Base-by-base conservation (phyloP, 2,329 filamentous ascomycete species). In the Neoarthrinium moseri region DNA sequence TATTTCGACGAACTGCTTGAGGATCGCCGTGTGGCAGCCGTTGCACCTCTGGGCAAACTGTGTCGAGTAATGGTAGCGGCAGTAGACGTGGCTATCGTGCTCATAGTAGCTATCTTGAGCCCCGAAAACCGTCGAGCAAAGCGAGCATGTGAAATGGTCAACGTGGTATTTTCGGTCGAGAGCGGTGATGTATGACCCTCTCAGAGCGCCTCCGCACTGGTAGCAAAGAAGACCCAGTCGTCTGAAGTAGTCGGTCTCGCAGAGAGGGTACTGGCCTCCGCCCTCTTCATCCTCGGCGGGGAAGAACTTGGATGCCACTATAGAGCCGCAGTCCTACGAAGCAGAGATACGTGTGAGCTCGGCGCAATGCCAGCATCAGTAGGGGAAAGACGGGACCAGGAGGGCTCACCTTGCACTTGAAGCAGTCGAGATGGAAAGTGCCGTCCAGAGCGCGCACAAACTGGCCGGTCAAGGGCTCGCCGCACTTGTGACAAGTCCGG, bases 1-100 rank as follows among this genome's bases (percentile, higher is more conserved):
- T 51, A 99, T 97, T 68, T 99, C 94, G 50, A 99, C 94, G 65
- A 99, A 99, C 66, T 99, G 94, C 72, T 99, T 99, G 34, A 99
- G 75, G 52, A 99, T 99, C 43, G 94, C 90, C 3, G 92, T 96
- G 61, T 96, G 91, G 61, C 94, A 99, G 54, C 94, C 94, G 65
- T 95, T 96, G 67, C 94, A 99, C 46, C 90, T 81, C 64, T 97
- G 92, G 27, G 94, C 94, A 63, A 96, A 97, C 61, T 91, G 90
- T 13, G 94, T 99, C 11, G 92, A 97, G 67, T 99, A 99, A 68
- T 99, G 94, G 65, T 95, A 99, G 66, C 99, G 94, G 67, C 94
- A 99, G 67, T 96, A 99, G 21, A 99, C 94, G 58, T 89, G 87
- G 53, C 90, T 87, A 59, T 96, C 91, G 62, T 99, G 94, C 68